Percentiles rank a stretch among this genome's conserved stretches.
These are phyloP conservation scores for Pezicula carpinea DNA, from an alignment of 2,329 filamentous ascomycete species.

Conservation along the genomic window DNA sequence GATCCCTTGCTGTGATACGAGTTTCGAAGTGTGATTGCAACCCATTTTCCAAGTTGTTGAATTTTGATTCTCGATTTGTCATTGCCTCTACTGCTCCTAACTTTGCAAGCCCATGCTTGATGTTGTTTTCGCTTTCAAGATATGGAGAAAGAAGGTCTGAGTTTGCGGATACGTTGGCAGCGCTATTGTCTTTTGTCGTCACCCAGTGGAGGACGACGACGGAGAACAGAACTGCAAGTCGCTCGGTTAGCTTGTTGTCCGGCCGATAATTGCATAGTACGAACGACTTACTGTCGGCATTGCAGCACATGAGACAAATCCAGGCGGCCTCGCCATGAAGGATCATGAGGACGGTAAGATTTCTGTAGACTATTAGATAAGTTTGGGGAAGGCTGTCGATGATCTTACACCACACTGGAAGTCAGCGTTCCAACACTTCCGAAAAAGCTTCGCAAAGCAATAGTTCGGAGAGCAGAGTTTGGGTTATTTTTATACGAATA, in stretches of 20 bases:
- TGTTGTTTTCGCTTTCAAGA: no score
- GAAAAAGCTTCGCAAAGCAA: constrained; percentile 55
- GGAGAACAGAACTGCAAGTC: constrained; percentile 47
- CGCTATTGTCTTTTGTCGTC: constrained; percentile 32
- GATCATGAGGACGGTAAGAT: constrained; percentile 53
- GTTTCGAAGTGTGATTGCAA: no score
- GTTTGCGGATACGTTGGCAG: no score
- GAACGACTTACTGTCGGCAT: constrained; percentile 48
- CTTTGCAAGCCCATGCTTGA: no score
- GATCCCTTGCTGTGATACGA: no score
- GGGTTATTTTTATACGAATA: constrained; percentile 47
- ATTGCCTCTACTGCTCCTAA: no score
- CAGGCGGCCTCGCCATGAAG: constrained; percentile 58
- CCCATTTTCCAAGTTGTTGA: no score
- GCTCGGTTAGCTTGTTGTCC: not conserved
- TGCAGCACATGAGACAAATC: constrained; percentile 62
- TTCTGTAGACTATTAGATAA: constrained; percentile 25
- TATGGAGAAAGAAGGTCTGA: no score
- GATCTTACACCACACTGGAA: constrained; percentile 48
- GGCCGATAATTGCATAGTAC: not conserved
- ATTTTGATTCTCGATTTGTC: no score
- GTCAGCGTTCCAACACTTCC: constrained; percentile 50
- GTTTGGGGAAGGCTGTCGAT: not conserved
- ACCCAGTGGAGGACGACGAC: constrained; percentile 58
- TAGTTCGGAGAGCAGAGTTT: constrained; percentile 40